A percentile compares a stretch with the other conserved stretches of the same genome.
These are phyloP conservation scores for Steccherinum ochraceum DNA, from an alignment of 768 basidiomycete species.

Conservation along the genomic window DNA sequence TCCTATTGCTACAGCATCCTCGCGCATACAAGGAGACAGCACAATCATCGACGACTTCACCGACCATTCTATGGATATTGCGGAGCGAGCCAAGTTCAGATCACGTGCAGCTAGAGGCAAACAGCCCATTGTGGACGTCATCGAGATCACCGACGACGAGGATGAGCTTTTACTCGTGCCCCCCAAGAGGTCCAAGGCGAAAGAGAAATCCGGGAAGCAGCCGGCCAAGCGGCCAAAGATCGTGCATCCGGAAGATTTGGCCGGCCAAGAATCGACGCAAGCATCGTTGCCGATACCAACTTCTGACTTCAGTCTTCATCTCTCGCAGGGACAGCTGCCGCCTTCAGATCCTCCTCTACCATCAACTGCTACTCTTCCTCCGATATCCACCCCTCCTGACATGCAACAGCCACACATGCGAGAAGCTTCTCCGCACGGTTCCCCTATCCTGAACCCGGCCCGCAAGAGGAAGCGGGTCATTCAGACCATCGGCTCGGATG, in stretches of 20 bases:
- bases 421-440: constrained; percentile 1
- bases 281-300: constrained; percentile 3
- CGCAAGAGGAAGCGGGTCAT: constrained; percentile 9
- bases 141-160: constrained; percentile 23
- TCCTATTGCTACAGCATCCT: not conserved
- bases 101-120: constrained; percentile 15
- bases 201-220: not conserved
- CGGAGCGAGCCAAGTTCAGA: constrained; percentile 27
- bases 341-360: constrained; percentile 9
- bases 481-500: not conserved
- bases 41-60: not conserved
- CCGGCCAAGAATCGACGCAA: constrained; percentile 2
- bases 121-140: constrained; percentile 14
- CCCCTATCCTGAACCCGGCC: constrained; percentile 4
- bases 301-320: not conserved
- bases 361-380: not conserved
- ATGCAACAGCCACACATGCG: not conserved
- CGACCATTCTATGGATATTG: constrained; percentile 20
- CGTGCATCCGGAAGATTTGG: not conserved
- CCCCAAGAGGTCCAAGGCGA: constrained; percentile 1
- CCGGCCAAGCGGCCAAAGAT: constrained; percentile 4
- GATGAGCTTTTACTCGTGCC: constrained; percentile 21
- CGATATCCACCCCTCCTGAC: not conserved
- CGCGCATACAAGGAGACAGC: not conserved
- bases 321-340: constrained; percentile 5